These are phyloP conservation scores for Amanita fuliginea DNA, from an alignment of 768 basidiomycete species.

Conservation along the genomic window DNA sequence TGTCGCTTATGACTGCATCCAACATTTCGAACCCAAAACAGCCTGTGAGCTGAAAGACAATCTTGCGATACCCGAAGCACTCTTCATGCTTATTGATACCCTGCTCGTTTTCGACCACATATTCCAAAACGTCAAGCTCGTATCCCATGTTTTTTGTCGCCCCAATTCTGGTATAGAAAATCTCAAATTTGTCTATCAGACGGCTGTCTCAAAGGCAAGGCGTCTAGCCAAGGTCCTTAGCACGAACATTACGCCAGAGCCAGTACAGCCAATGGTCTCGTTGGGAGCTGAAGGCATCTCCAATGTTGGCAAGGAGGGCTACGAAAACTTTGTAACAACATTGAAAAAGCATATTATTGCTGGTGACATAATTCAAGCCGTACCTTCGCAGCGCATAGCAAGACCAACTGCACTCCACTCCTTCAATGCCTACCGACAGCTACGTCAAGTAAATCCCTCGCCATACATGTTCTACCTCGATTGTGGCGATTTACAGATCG, in stretches of 20 bases:
- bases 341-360: conserved; percentile 92
- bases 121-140: conserved; percentile 88
- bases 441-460: conserved; percentile 92
- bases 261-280: conserved; percentile 51
- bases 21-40: conserved; percentile 94
- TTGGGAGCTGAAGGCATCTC: conserved; percentile 64
- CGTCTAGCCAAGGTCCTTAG: conserved; percentile 67
- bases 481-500: conserved; percentile 85
- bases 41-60: conserved; percentile 64
- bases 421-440: conserved; percentile 92
- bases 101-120: conserved; percentile 96
- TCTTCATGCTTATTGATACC: conserved; percentile 96
- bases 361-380: conserved; percentile 98
- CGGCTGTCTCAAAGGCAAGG: conserved; percentile 73
- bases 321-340: conserved; percentile 81
- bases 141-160: conserved; percentile 91
- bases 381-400: conserved; percentile 86
- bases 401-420: conserved; percentile 85
- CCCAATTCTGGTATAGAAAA: conserved; percentile 54
- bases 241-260: conserved; percentile 43
- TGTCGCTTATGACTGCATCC: conserved; percentile 93
- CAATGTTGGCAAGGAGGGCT: conserved; percentile 90
- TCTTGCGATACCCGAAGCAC: conserved; percentile 84
- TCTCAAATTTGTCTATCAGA: conserved; percentile 79
- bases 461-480: conserved; percentile 99